Conservation (phyloP, 2,329 filamentous ascomycete species). For the Cercospora canescens region DNA sequence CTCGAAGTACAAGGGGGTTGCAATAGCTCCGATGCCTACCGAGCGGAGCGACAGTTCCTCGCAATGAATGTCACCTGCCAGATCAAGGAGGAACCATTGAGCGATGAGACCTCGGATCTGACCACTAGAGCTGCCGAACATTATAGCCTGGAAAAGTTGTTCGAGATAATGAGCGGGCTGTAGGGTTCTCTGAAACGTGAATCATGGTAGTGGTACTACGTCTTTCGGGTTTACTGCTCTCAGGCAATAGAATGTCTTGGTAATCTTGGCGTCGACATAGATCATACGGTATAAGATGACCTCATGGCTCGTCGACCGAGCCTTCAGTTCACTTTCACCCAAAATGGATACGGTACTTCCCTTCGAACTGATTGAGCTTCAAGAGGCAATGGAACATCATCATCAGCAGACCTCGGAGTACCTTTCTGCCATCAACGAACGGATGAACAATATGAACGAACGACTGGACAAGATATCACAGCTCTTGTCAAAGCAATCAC, state of each 20-base stretch:
- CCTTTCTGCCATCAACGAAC: not conserved
- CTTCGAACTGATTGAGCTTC: not conserved
- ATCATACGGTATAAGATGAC: not conserved
- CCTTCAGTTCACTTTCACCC: not conserved
- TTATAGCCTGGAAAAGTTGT: not conserved
- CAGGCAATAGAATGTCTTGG: not conserved
- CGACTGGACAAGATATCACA: not conserved
- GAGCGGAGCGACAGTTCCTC: not conserved
- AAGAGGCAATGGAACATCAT: not conserved
- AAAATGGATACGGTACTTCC: not conserved
- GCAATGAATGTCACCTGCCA: not conserved
- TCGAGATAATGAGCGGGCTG: not conserved
- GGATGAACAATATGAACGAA: not conserved
- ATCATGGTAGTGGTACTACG: not conserved
- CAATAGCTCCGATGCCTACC: not conserved
- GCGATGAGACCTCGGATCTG: not conserved
- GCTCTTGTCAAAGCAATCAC: not conserved
- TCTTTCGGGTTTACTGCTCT: not conserved
- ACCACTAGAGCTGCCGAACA: not conserved
- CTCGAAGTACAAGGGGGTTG: not conserved
- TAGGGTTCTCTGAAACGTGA: not conserved
- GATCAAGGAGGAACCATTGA: not conserved
- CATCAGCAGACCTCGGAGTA: not conserved
- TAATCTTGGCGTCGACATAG: not conserved
- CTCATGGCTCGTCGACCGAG: not conserved